These are phyloP conservation scores for Pseudoperonospora humuli DNA, from an alignment of 352 stramenopile species.

Conservation along the genomic window DNA sequence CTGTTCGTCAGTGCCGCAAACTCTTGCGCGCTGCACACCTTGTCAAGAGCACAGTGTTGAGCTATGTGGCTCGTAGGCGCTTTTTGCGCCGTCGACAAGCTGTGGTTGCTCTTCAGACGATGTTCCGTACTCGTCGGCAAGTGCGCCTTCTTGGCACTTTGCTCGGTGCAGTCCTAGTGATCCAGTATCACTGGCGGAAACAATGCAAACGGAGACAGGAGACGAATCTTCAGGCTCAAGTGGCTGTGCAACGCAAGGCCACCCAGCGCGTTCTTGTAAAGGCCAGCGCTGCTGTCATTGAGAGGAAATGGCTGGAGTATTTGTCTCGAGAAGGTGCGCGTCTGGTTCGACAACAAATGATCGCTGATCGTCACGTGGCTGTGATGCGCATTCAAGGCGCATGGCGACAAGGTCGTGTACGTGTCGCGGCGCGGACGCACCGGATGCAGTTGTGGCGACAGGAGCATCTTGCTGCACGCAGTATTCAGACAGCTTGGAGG, in stretches of 20 bases:
- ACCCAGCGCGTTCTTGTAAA: slow-evolving; percentile 23
- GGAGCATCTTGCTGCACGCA: slow-evolving; percentile 8
- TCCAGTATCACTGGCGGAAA: slow-evolving; percentile 36
- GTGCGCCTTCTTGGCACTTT: slow-evolving; percentile 13
- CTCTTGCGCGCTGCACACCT: slow-evolving; percentile 51
- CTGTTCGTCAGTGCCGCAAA: slow-evolving; percentile 59
- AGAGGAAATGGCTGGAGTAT: slow-evolving; percentile 30
- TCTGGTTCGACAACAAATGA: slow-evolving; percentile 29
- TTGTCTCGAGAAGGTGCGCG: slow-evolving; percentile 27
- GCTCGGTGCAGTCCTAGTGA: slow-evolving; percentile 16
- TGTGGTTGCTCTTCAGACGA: slow-evolving; percentile 29
- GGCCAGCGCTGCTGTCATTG: slow-evolving; percentile 29
- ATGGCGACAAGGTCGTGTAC: slow-evolving; percentile 14
- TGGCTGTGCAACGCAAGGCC: slow-evolving; percentile 15
- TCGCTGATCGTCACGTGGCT: slow-evolving; percentile 19
- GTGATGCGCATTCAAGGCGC: slow-evolving; percentile 25
- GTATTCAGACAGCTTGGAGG: slow-evolving; percentile 22
- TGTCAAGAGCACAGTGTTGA: slow-evolving; percentile 34
- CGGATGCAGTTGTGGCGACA: slow-evolving; percentile 14
- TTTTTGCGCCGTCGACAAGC: slow-evolving; percentile 25
- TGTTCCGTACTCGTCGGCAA: slow-evolving; percentile 21
- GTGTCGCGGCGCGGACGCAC: neutral
- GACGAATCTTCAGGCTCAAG: slow-evolving; percentile 6
- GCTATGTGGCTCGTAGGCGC: slow-evolving; percentile 14
- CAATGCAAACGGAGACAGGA: slow-evolving; percentile 16